phyloP scores from a whole-genome alignment of 1,139 yeast species.

The Yamadazyma sp. region DNA sequence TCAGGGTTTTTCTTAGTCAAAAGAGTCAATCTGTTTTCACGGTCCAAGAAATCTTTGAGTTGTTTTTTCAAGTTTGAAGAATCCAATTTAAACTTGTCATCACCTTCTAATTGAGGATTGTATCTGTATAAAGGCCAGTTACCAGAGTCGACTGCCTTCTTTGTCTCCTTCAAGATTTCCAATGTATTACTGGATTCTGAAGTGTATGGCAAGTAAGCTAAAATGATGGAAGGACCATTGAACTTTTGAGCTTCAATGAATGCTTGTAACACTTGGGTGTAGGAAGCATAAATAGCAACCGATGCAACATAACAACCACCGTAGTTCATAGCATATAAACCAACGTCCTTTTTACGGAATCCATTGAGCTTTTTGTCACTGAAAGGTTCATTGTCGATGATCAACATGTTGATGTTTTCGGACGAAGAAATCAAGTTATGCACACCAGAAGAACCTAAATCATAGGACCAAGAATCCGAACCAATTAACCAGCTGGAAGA shows the following conservation, averaged over 20 bases:
- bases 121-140: conserved; percentile 94
- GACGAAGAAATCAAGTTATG: conserved; percentile 80
- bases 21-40: conserved; percentile 83
- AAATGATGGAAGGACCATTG: conserved; percentile 85
- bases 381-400: conserved; percentile 91
- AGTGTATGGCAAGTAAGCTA: conserved; percentile 84
- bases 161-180: conserved; percentile 80
- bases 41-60: conserved; percentile 75
- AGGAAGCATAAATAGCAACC: conserved; percentile 89
- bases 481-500: conserved; percentile 83
- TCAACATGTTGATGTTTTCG: conserved; percentile 76
- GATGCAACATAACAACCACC: conserved; percentile 92
- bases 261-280: conserved; percentile 89
- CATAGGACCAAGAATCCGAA: conserved; percentile 95
- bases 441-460: conserved; percentile 87
- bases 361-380: conserved; percentile 37
- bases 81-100: conserved; percentile 68
- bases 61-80: conserved; percentile 80
- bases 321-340: conserved; percentile 92
- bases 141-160: conserved; percentile 87
- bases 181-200: conserved; percentile 69
- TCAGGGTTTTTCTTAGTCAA: conserved; percentile 71
- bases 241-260: conserved; percentile 84
- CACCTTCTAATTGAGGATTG: conserved; percentile 57
- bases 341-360: conserved; percentile 85